Evolutionary conservation across 352 stramenopile genomes (phyloP), one percentile per base, ranked within the genome.

Genomic region (Aphanomyces euteiches): DNA sequence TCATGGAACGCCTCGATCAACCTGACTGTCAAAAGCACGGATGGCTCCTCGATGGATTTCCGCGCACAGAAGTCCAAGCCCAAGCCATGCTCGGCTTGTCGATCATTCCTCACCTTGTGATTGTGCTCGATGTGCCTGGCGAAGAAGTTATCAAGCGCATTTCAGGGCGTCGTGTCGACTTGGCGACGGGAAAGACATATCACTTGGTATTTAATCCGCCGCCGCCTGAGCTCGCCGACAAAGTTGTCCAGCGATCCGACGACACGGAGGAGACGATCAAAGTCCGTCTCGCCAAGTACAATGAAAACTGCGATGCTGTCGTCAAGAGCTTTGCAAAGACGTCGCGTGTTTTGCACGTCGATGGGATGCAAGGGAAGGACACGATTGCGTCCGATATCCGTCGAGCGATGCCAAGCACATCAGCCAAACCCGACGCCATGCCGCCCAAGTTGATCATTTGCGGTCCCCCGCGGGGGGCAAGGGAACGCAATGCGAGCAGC

Each of bases 401-500:
- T 80, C 2, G 47, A 12, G 21, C 41, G 28, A 67, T 56, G 7
- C 3, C 47, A 10, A 10, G 45, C 47, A 36, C 5, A 5, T 13
- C 37, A 15, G 43, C 15, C n/a, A 61, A 47, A 15, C 67, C 34
- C 54, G 28, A 54, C 10, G 50, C 40, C 12, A 7, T 38, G 64
- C 80, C 78, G n/a, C 86, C 81, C 4, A 80, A 78, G 36, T 76
- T 98, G 40, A 92, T 98, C 66, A 97, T 98, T 65, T 84, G 84
- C 0, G 96, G 96, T 1, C 90, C 95, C 96, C 96, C 15, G 96
- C 95, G 0, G 88, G 84, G 47, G 96, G 96, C 41, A 99, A 99
- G 77, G 95, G 96, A 47, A 99, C 95, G 5, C 96, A 99, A 72
- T 99, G 96, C 74, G 92, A 98, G 75, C 82, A 88, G 70, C 90